Conservation (phyloP, 2,329 filamentous ascomycete species). For the Ophioceras dolichostomum region DNA sequence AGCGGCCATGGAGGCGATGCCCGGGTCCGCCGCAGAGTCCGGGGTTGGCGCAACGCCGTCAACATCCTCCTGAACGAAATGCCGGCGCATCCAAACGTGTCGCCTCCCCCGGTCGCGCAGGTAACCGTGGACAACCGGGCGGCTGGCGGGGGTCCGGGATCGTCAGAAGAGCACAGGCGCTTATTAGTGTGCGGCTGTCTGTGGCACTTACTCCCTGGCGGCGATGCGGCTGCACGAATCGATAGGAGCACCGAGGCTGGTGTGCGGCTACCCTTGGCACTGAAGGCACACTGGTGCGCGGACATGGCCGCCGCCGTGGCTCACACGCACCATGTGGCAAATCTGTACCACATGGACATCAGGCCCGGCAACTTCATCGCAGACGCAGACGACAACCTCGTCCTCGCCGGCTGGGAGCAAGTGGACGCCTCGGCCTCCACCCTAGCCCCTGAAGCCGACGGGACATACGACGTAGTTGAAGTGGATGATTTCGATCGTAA, state of each 20-base stretch:
- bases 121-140: too few relatives aligned
- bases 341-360: conserved; percentile 17
- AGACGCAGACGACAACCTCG: conserved; percentile 2
- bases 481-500: too few relatives aligned
- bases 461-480: conserved; percentile 10
- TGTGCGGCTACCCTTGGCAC: conserved; percentile 4
- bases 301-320: conserved; percentile 11
- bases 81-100: conserved; percentile 10
- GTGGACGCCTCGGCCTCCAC: conserved; percentile 5
- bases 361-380: conserved; percentile 14
- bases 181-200: conserved; percentile 11
- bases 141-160: too few relatives aligned
- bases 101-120: conserved; percentile 8
- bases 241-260: conserved; percentile 5
- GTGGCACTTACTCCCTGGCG: conserved; percentile 6
- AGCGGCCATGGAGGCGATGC: neutral
- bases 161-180: too few relatives aligned
- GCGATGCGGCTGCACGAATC: conserved; percentile 8
- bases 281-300: conserved; percentile 12
- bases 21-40: neutral
- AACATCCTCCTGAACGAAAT: conserved; percentile 2
- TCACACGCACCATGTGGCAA: conserved; percentile 10
- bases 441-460: conserved; percentile 10
- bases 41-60: neutral
- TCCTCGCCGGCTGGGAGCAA: conserved; percentile 7